Conservation (phyloP, 23 red algal genomes). For the Cyanidiococcus yangmingshanensis region DNA sequence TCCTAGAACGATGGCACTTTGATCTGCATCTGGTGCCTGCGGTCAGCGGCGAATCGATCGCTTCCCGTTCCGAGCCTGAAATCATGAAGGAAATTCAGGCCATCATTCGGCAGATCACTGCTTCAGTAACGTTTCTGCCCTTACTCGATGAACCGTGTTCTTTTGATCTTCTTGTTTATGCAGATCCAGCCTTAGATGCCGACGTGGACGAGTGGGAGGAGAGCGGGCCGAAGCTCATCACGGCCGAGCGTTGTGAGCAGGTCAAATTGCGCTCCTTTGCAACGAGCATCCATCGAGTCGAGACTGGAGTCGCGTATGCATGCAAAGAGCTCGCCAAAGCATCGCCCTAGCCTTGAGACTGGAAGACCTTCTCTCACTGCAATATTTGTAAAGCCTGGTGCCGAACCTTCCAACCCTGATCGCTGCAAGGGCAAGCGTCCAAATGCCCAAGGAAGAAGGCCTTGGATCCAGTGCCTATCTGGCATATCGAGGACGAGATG, state of each 20-base stretch:
- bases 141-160: constrained; percentile 82
- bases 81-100: constrained; percentile 79
- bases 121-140: constrained; percentile 74
- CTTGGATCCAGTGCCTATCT: too few species aligned
- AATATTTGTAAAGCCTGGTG: too few species aligned
- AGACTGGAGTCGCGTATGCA: constrained; percentile 73
- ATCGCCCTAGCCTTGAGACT: too few species aligned
- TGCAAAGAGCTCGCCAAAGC: constrained; percentile 19
- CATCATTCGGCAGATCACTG: constrained; percentile 80
- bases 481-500: too few species aligned
- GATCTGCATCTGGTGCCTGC: constrained; percentile 31
- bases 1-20: constrained; percentile 88
- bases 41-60: background rate
- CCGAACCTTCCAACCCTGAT: too few species aligned
- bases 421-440: too few species aligned
- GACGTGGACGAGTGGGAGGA: constrained; percentile 69
- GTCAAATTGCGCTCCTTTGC: constrained; percentile 74
- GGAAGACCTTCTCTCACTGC: too few species aligned
- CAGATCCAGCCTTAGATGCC: constrained; percentile 36
- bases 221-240: constrained; percentile 45
- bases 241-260: constrained; percentile 32
- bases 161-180: constrained; percentile 91
- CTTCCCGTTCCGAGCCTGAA: constrained; percentile 16
- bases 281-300: constrained; percentile 73
- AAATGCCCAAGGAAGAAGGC: too few species aligned